Conservation (phyloP, 306 rosid species). For the Glycine latifolia region DNA sequence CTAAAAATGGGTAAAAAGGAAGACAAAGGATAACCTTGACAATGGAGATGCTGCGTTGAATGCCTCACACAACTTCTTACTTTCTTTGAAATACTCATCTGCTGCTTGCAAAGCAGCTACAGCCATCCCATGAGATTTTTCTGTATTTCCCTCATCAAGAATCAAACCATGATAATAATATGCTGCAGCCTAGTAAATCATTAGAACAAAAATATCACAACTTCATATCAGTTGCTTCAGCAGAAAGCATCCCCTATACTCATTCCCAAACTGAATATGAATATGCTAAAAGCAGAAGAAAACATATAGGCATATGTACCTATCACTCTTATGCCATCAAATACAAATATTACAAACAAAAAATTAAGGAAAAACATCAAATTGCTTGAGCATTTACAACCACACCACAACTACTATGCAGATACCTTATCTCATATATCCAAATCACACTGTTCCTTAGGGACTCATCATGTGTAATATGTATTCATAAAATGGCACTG, state of each 20-base stretch:
- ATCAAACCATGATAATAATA: conserved; percentile 97
- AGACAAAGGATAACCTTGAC: conserved; percentile 66
- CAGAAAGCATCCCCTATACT: conserved; percentile 30
- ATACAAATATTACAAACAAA: not conserved
- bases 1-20: conserved; percentile 8
- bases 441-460: conserved; percentile 4
- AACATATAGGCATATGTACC: no score
- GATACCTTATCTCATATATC: not conserved
- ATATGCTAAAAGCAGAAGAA: conserved; percentile 26
- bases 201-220: conserved; percentile 43
- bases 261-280: conserved; percentile 5
- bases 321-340: not conserved
- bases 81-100: conserved; percentile 94
- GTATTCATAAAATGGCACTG: not conserved
- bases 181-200: conserved; percentile 84
- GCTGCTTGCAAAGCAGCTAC: conserved; percentile 99
- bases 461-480: not conserved
- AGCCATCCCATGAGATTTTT: conserved; percentile 98
- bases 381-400: not conserved
- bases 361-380: not conserved
- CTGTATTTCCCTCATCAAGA: conserved; percentile 98
- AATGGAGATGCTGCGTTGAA: conserved; percentile 78
- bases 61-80: conserved; percentile 82
- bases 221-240: conserved; percentile 24
- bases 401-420: conserved; percentile 1